Evolutionary conservation across 306 rosid genomes (phyloP).

Genomic region (Cyclanthera cordifolia): DNA sequence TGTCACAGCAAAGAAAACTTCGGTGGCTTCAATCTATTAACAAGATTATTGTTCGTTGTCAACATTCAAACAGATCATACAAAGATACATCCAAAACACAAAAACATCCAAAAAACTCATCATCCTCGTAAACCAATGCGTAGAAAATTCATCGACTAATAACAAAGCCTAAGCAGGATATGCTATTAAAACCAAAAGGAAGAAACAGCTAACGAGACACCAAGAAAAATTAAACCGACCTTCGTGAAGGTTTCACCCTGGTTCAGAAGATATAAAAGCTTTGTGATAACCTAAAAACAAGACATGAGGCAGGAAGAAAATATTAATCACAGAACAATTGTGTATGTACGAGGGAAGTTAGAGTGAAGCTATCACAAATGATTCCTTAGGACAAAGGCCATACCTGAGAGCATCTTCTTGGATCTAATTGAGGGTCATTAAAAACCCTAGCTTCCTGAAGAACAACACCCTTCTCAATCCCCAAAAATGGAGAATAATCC

Average conservation of each 20-base stretch:
- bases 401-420: conserved; percentile 98
- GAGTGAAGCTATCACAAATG: neutral
- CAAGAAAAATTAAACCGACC: conserved; percentile 28
- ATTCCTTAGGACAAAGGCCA: conserved; percentile 7
- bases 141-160: neutral
- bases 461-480: conserved; percentile 94
- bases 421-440: conserved; percentile 89
- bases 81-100: neutral
- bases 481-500: conserved; percentile 83
- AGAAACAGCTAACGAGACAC: neutral
- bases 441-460: conserved; percentile 99
- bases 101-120: neutral
- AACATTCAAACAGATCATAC: conserved; percentile 5
- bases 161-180: neutral
- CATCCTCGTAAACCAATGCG: neutral
- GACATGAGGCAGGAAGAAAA: conserved; percentile 8
- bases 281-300: conserved; percentile 72
- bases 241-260: conserved; percentile 93
- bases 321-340: conserved; percentile 1
- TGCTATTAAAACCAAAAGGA: neutral
- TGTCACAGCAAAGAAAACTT: conserved; percentile 92
- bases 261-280: conserved; percentile 79
- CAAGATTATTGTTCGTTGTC: neutral
- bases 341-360: neutral
- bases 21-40: conserved; percentile 86